Conservation (phyloP, 2,329 filamentous ascomycete species). For the Zalaria sp. region DNA sequence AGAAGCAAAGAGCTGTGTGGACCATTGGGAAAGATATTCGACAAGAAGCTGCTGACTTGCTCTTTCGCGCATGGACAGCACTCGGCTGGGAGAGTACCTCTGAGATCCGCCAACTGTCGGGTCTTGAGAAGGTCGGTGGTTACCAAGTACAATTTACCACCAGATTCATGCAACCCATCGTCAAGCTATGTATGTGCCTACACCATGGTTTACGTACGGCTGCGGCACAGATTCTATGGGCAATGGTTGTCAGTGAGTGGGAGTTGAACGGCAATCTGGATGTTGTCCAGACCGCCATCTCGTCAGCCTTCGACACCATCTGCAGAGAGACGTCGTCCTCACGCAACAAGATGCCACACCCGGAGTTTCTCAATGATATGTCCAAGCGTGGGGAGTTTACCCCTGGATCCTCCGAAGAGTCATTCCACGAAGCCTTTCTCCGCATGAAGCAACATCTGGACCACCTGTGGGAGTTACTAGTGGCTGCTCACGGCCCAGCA, state of each 20-base stretch:
- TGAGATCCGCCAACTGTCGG: slow-evolving; percentile 67
- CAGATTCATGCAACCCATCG: slow-evolving; percentile 75
- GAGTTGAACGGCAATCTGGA: slow-evolving; percentile 83
- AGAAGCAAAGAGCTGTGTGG: slow-evolving; percentile 93
- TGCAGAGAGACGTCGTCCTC: slow-evolving; percentile 46
- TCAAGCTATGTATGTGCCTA: slow-evolving; percentile 87
- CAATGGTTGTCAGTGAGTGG: slow-evolving; percentile 99
- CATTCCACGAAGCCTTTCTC: slow-evolving; percentile 58
- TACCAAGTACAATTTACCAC: slow-evolving; percentile 99
- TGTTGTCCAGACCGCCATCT: slow-evolving; percentile 89
- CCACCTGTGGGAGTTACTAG: slow-evolving; percentile 78
- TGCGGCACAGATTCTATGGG: slow-evolving; percentile 85
- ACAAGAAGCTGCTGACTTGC: slow-evolving; percentile 74
- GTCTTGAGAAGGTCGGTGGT: slow-evolving; percentile 73
- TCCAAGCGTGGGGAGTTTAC: slow-evolving; percentile 64
- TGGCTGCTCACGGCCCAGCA: slow-evolving; percentile 66
- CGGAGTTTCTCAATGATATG: slow-evolving; percentile 63
- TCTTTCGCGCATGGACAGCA: slow-evolving; percentile 80
- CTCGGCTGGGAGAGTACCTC: slow-evolving; percentile 87
- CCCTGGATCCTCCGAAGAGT: slow-evolving; percentile 47
- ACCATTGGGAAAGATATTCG: slow-evolving; percentile 96
- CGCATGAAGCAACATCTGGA: slow-evolving; percentile 74
- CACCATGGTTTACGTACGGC: slow-evolving; percentile 82
- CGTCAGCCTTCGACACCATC: slow-evolving; percentile 77
- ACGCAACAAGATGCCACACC: slow-evolving; percentile 1